A percentile compares a stretch with the other conserved stretches of the same genome.
phyloP scores from a whole-genome alignment of 352 stramenopile genomes.

The Globisporangium heterothallicum region DNA sequence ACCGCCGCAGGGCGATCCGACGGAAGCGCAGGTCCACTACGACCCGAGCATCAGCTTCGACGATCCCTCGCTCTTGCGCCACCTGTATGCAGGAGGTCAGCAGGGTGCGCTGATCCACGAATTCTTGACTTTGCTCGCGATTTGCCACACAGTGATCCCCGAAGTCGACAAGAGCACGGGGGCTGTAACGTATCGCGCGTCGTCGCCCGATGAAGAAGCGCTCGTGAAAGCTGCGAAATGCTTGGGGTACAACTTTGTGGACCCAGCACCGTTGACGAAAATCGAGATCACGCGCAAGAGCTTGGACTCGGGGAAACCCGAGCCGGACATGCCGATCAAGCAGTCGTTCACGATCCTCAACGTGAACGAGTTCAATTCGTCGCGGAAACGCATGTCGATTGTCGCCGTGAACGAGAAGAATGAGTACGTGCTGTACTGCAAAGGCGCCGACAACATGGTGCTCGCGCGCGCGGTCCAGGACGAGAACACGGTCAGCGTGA shows the following conservation, averaged over 20 bases:
- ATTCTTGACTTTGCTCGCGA: slow-evolving; percentile 49
- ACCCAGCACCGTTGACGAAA: slow-evolving; percentile 40
- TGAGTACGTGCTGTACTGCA: slow-evolving; percentile 64
- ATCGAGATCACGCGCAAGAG: slow-evolving; percentile 46
- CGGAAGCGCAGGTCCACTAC: slow-evolving; percentile 41
- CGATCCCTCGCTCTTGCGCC: slow-evolving; percentile 31
- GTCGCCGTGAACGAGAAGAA: slow-evolving; percentile 65
- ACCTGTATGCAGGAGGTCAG: slow-evolving; percentile 27
- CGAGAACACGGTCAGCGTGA: slow-evolving; percentile 15
- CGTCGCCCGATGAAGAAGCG: slow-evolving; percentile 64
- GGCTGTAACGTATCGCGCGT: slow-evolving; percentile 36
- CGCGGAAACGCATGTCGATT: slow-evolving; percentile 98
- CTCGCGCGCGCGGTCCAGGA: slow-evolving; percentile 35
- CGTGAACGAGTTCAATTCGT: slow-evolving; percentile 85
- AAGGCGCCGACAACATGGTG: slow-evolving; percentile 86
- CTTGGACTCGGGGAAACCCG: neutral
- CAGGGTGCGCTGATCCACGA: slow-evolving; percentile 42
- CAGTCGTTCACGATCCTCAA: slow-evolving; percentile 60
- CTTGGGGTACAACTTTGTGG: slow-evolving; percentile 54
- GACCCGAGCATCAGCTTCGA: slow-evolving; percentile 54
- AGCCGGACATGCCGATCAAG: slow-evolving; percentile 6
- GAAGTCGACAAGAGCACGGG: slow-evolving; percentile 59
- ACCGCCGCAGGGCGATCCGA: slow-evolving; percentile 14
- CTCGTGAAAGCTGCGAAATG: slow-evolving; percentile 58
- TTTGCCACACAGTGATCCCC: slow-evolving; percentile 66